A percentile compares a stretch with the other conserved stretches of the same genome.
These are phyloP conservation scores for Bigelowiella natans DNA, from an alignment of 78 protist genomes.

Conservation along the genomic window DNA sequence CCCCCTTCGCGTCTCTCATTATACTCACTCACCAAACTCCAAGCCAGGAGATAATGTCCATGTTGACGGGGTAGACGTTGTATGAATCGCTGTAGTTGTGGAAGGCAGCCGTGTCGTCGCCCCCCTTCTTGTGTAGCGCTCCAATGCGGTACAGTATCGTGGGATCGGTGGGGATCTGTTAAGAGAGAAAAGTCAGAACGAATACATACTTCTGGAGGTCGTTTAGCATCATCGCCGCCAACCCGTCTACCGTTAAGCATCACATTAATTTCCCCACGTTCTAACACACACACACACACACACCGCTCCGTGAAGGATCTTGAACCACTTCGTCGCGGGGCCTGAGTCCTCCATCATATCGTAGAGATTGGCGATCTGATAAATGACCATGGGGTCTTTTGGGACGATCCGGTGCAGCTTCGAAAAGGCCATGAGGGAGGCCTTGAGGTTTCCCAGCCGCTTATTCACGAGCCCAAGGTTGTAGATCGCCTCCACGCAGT, in stretches of 20 bases:
- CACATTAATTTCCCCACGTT: too few relatives aligned
- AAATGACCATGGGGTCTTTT: constrained; percentile 37
- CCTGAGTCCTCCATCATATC: neutral
- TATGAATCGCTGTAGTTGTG: constrained; percentile 36
- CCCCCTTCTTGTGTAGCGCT: constrained; percentile 2
- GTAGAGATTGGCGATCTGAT: neutral
- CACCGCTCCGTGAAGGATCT: neutral
- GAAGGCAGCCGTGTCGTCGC: constrained; percentile 48
- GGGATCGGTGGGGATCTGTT: constrained; percentile 50
- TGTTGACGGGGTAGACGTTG: constrained; percentile 40
- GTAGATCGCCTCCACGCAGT: constrained; percentile 64
- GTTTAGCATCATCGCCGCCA: too few relatives aligned
- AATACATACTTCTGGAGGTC: too few relatives aligned
- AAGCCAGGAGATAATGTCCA: constrained; percentile 62
- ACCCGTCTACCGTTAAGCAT: too few relatives aligned
- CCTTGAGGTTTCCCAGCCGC: constrained; percentile 24
- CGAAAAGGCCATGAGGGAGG: constrained; percentile 35
- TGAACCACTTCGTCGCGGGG: constrained; percentile 35
- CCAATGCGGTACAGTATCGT: constrained; percentile 17
- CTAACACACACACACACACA: too few relatives aligned
- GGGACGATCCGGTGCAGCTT: constrained; percentile 34
- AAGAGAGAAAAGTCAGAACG: too few relatives aligned
- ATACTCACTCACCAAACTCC: constrained; percentile 42
- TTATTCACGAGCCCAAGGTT: constrained; percentile 44
- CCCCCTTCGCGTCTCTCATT: too few relatives aligned